Base-by-base conservation (phyloP, 768 basidiomycete species). In the Kwoniella heveanensis region DNA sequence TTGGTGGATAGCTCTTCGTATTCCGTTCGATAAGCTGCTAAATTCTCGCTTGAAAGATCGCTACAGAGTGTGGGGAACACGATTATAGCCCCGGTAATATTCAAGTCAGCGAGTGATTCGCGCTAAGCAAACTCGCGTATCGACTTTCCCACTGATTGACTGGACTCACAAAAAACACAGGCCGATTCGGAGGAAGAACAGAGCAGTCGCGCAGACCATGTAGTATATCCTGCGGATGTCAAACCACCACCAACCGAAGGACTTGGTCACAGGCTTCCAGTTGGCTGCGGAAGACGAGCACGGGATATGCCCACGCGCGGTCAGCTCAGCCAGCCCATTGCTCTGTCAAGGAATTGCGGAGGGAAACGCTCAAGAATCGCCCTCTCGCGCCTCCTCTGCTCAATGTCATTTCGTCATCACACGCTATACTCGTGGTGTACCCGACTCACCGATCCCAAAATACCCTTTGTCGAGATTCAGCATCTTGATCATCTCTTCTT, bases 241-340 rank as follows among this genome's bases (percentile, higher is more conserved):
- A 25, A 68, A 68, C 58, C 59, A 68, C 63, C 61, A 62, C 54
- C 54, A 62, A 2, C 29, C 61, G n/a, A 49, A 62, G n/a, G 21
- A 27, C 24, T 56, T 62, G 26, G 49, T 52, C 19, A 22, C 22
- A 6, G 61, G 61, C 48, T 56, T 62, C 61, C 61, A 62, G 48
- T 62, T 51, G 1, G 61, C 61, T 59, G 48, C 17, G 25, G 22
- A 47, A n/a, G n/a, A n/a, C n/a, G n/a, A 19, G 17, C 46, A 19
- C 17, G 7, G 19, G 27, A n/a, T n/a, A n/a, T n/a, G n/a, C n/a
- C n/a, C n/a, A n/a, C n/a, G n/a, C n/a, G n/a, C n/a, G n/a, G n/a
- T n/a, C n/a, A n/a, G n/a, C n/a, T n/a, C n/a, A n/a, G n/a, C n/a
- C n/a, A n/a, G n/a, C n/a, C n/a, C n/a, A n/a, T n/a, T n/a, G n/a